Conservation (phyloP, 2,329 filamentous ascomycete genomes). For the Trichoderma semiorbis region DNA sequence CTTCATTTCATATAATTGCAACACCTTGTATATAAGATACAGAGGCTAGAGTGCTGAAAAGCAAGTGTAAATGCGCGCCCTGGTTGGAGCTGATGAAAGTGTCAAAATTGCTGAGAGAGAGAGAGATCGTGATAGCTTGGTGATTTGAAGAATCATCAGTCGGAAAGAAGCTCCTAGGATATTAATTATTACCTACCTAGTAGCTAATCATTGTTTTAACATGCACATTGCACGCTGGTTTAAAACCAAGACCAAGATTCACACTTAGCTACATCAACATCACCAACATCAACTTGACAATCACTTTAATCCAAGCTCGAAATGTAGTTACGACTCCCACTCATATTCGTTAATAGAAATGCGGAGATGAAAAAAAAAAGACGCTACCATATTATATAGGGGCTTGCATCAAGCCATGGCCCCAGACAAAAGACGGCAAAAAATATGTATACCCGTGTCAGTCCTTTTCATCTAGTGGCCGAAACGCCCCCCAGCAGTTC, state of each 20-base stretch:
- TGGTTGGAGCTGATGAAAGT: too few relatives aligned
- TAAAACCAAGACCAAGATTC: background rate
- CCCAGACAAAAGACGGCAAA: background rate
- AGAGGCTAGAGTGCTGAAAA: too few relatives aligned
- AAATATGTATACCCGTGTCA: background rate
- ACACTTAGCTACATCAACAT: background rate
- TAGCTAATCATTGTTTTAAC: background rate
- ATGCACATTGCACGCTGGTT: background rate
- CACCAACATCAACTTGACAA: background rate
- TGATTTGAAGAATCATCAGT: too few relatives aligned
- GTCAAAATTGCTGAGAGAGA: too few relatives aligned
- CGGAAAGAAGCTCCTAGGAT: too few relatives aligned
- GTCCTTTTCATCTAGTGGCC: background rate
- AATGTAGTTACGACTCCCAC: background rate
- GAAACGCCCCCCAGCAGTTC: conserved; percentile 2
- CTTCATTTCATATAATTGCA: background rate
- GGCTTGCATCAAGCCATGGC: background rate
- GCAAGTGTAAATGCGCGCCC: too few relatives aligned
- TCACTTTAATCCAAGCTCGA: background rate
- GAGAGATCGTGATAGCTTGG: too few relatives aligned
- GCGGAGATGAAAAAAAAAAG: background rate
- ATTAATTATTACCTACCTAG: background rate
- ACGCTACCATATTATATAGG: conserved; percentile 14
- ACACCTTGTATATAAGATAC: too few relatives aligned
- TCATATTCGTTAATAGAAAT: background rate